These are phyloP conservation scores for Claviceps spartinae DNA, from an alignment of 2,329 filamentous ascomycete genomes.

Conservation along the genomic window DNA sequence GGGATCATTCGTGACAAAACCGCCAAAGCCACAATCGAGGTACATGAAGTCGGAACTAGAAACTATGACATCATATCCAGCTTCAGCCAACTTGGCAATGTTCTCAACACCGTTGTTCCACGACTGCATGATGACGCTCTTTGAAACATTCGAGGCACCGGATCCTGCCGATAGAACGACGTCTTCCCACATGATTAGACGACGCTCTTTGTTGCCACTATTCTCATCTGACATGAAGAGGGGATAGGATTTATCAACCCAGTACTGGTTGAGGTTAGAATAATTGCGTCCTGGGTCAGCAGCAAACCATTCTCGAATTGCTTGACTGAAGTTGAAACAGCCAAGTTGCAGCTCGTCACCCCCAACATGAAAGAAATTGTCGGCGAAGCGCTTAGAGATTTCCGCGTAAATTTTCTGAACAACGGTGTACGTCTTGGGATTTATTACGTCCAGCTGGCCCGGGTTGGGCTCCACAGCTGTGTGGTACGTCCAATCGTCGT, in stretches of 20 bases:
- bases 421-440: conserved; percentile 40
- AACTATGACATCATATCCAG: conserved; percentile 42
- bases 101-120: conserved; percentile 41
- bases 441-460: conserved; percentile 41
- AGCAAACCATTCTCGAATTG: conserved; percentile 35
- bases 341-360: conserved; percentile 37
- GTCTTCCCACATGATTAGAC: conserved; percentile 45
- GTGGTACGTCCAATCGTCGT: conserved; percentile 38
- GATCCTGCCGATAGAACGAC: conserved; percentile 28
- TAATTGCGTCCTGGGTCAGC: conserved; percentile 28
- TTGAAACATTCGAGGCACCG: conserved; percentile 32
- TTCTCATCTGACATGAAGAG: conserved; percentile 25
- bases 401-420: conserved; percentile 40
- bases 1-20: conserved; percentile 39
- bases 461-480: conserved; percentile 42
- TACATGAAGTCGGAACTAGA: conserved; percentile 42
- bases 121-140: conserved; percentile 36
- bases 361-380: conserved; percentile 42
- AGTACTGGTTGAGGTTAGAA: conserved; percentile 38
- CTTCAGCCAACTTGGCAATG: conserved; percentile 34
- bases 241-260: conserved; percentile 37
- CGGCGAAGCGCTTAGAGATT: conserved; percentile 33
- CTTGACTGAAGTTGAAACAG: conserved; percentile 43
- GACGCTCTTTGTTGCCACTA: conserved; percentile 26
- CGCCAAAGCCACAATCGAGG: conserved; percentile 41